phyloP scores from a whole-genome alignment of 768 basidiomycete genomes.

The Russula compacta region DNA sequence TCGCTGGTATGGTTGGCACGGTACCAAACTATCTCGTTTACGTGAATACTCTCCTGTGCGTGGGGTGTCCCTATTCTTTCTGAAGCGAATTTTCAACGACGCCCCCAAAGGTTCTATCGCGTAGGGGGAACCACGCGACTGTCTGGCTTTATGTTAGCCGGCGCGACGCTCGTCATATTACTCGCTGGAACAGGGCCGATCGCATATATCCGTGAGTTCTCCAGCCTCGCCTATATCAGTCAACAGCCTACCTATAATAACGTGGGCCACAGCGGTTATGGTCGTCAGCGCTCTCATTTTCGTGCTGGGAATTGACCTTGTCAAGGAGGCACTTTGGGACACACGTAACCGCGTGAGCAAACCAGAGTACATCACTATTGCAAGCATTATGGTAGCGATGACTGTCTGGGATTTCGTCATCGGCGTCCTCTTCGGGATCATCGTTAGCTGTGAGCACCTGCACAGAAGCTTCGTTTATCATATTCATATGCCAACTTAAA shows the following conservation, averaged over 20 bases:
- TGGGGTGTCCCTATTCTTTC: not conserved
- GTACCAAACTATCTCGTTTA: constrained; percentile 89
- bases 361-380: constrained; percentile 73
- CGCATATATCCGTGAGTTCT: constrained; percentile 74
- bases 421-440: constrained; percentile 86
- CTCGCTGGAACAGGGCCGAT: constrained; percentile 84
- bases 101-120: constrained; percentile 63
- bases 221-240: not conserved
- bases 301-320: constrained; percentile 87
- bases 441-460: constrained; percentile 66
- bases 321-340: constrained; percentile 96
- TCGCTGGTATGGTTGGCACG: constrained; percentile 71
- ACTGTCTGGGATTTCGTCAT: constrained; percentile 91
- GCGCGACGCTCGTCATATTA: constrained; percentile 61
- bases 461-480: not conserved
- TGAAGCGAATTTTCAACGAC: constrained; percentile 7
- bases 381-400: constrained; percentile 87
- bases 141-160: constrained; percentile 78
- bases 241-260: not conserved
- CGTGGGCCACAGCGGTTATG: constrained; percentile 57
- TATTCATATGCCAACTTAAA: not conserved
- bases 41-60: constrained; percentile 51
- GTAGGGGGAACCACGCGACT: constrained; percentile 82
- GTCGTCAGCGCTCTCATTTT: constrained; percentile 89
- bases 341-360: constrained; percentile 83